Percentiles rank a stretch among this genome's conserved stretches.
Evolutionary conservation across 2,329 filamentous ascomycete genomes (phyloP).

Genomic region (Amesomyces nigricolor): DNA sequence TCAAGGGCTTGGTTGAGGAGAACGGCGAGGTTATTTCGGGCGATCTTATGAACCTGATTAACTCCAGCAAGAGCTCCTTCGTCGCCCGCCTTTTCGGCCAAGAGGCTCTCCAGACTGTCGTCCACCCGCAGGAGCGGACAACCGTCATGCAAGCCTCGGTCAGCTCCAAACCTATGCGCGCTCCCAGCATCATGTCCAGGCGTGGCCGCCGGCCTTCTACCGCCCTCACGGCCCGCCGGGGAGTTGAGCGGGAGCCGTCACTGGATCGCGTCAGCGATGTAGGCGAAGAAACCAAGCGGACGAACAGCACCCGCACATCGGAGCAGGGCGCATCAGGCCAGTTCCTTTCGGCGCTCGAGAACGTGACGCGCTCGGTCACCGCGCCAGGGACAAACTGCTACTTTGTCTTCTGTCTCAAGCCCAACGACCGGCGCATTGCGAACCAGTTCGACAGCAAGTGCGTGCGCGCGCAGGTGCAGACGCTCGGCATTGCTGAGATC

Average conservation of each 20-base stretch:
- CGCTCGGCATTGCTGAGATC: constrained; percentile 93
- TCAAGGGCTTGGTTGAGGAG: constrained; percentile 83
- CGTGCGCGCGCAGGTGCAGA: constrained; percentile 88
- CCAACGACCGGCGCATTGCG: constrained; percentile 92
- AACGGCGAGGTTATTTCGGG: constrained; percentile 95
- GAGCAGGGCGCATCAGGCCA: constrained; percentile 89
- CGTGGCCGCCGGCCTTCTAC: constrained; percentile 52
- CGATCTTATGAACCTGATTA: constrained; percentile 91
- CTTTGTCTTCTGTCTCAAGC: constrained; percentile 95
- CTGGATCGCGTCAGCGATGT: constrained; percentile 46
- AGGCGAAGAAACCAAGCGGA: constrained; percentile 39
- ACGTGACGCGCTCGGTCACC: constrained; percentile 80
- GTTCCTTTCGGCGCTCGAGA: constrained; percentile 82
- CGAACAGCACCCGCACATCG: constrained; percentile 39
- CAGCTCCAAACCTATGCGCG: constrained; percentile 87
- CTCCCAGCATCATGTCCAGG: constrained; percentile 84
- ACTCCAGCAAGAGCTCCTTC: constrained; percentile 81
- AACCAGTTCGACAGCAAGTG: constrained; percentile 99
- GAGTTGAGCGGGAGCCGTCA: constrained; percentile 34
- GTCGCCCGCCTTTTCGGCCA: constrained; percentile 91
- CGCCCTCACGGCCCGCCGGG: constrained; percentile 27
- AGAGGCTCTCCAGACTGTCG: constrained; percentile 83
- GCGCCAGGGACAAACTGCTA: constrained; percentile 84
- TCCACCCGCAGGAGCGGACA: constrained; percentile 84
- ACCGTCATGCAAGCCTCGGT: constrained; percentile 95